Evolutionary conservation across 352 stramenopile species (phyloP), one percentile per base, ranked within the genome.

Genomic region (Poterioochromonas sp.): DNA sequence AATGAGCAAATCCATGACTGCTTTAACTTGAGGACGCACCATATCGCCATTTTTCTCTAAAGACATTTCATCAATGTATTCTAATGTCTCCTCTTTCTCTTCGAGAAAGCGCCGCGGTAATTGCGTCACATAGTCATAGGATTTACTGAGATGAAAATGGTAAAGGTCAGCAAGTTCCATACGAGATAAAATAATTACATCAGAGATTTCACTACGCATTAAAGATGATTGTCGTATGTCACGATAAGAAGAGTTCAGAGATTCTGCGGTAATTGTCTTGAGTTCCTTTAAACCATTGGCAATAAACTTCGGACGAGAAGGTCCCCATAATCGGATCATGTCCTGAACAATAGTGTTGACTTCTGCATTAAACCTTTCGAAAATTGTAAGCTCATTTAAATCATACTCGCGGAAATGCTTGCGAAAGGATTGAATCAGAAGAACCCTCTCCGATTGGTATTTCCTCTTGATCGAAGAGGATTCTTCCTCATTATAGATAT

Each of bases 341-440:
- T 71, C 62, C 3, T 41, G 2, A 22, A 71, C 62, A 8, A n/a
- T 71, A 47, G 3, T 15, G 5, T 44, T 41, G 32, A 71, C 41
- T 71, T 71, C 62, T 8, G 5, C 2, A 47, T 71, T 71, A n/a
- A 32, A 71, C 5, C 18, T 5, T 44, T 71, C 62, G 32, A 71
- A 71, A 29, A 71, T 71, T 3, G 32, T 29, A 15, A 29, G 12
- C 32, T 71, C 62, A 71, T 2, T 15, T 29, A 71, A 44, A 47
- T 71, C 62, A 29, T 71, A 71, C 62, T 71, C 62, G 32, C 18
- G 15, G 26, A 71, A 71, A 71, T 71, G 62, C 34, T 71, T 71
- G 2, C 62, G 15, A n/a, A 71, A 71, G 15, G 62, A 11, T 8
- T 32, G 32, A 44, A 71, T 71, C 2, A 71, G 39, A 5, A 12